Evolutionary conservation across 306 rosid species (phyloP).

Genomic region (Casuarina cunninghamiana): DNA sequence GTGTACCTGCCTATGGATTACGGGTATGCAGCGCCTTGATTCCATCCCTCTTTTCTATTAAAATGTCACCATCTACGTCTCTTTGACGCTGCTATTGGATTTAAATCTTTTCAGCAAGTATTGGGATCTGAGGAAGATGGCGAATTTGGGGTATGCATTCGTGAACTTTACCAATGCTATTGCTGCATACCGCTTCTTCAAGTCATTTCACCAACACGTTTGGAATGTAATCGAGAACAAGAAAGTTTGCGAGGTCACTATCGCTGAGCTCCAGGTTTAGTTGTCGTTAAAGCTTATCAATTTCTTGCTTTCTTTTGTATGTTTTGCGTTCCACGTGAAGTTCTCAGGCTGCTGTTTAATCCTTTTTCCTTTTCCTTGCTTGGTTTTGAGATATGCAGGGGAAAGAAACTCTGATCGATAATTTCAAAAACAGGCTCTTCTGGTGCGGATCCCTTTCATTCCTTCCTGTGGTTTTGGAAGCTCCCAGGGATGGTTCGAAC

Average conservation of each 20-base stretch:
- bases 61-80: neutral
- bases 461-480: constrained; percentile 33
- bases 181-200: constrained; percentile 42
- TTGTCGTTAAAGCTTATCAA: neutral
- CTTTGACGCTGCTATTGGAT: too few species aligned
- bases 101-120: constrained; percentile 21
- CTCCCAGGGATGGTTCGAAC: constrained; percentile 41
- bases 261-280: constrained; percentile 50
- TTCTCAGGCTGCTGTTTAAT: neutral
- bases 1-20: constrained; percentile 63
- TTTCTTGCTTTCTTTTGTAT: too few species aligned
- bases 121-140: constrained; percentile 15
- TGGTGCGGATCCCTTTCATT: constrained; percentile 38
- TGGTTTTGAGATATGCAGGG: constrained; percentile 37
- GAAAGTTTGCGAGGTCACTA: constrained; percentile 46
- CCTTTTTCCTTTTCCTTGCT: neutral
- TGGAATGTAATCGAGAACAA: constrained; percentile 38
- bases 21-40: constrained; percentile 2
- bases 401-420: constrained; percentile 6
- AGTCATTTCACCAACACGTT: constrained; percentile 16
- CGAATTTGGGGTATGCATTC: constrained; percentile 68
- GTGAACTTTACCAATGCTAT: constrained; percentile 47
- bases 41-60: neutral
- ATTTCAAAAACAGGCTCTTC: constrained; percentile 42
- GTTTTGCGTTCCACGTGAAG: neutral